Evolutionary conservation across 306 rosid species (phyloP).

Genomic region (apple (Malus domestica)): ASM211411v1 NC_041799.1:7419501-7420000

Average conservation of each 20-base stretch:
- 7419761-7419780: neutral
- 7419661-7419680: slow-evolving; percentile 41
- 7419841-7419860: too few relatives aligned
- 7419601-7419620: slow-evolving; percentile 42
- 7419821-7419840: too few relatives aligned
- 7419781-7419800: neutral
- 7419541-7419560: slow-evolving; percentile 77
- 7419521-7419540: slow-evolving; percentile 86
- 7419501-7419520: slow-evolving; percentile 49
- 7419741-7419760: neutral
- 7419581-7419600: slow-evolving; percentile 54
- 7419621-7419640: neutral
- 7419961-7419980: too few relatives aligned
- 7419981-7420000: too few relatives aligned
- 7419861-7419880: too few relatives aligned
- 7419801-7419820: too few relatives aligned
- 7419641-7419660: slow-evolving; percentile 40
- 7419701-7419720: neutral
- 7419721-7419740: neutral
- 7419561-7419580: slow-evolving; percentile 61
- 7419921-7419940: too few relatives aligned
- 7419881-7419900: too few relatives aligned
- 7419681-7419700: neutral
- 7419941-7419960: too few relatives aligned
- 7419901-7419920: too few relatives aligned